Percentiles rank a stretch among this genome's conserved stretches.
Evolutionary conservation across 768 basidiomycete genomes (phyloP).

Genomic region (Rubroboletus satanas): DNA sequence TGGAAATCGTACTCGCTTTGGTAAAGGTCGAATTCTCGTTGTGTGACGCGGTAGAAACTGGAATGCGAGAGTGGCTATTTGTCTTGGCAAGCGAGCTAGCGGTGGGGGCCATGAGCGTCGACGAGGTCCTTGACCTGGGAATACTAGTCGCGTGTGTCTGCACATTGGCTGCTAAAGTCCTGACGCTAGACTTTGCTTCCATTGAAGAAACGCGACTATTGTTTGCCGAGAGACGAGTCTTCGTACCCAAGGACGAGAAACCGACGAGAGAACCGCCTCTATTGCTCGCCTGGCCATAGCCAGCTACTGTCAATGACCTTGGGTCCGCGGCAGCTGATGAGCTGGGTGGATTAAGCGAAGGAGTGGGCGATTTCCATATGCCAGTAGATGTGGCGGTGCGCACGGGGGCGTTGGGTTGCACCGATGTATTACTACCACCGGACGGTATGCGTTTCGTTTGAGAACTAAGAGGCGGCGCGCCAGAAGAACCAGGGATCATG

Average conservation of each 20-base stretch:
- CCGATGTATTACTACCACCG: slow-evolving; percentile 9
- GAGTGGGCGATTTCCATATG: slow-evolving; percentile 19
- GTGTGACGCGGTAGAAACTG: slow-evolving; percentile 15
- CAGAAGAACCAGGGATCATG: slow-evolving; percentile 20
- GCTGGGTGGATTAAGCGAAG: slow-evolving; percentile 11
- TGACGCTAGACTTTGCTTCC: slow-evolving; percentile 25
- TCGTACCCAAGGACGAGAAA: slow-evolving; percentile 40
- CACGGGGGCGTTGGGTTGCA: background rate
- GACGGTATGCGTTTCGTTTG: slow-evolving; percentile 20
- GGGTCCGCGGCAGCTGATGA: slow-evolving; percentile 14
- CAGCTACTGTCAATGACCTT: slow-evolving; percentile 15
- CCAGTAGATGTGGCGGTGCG: slow-evolving; percentile 15
- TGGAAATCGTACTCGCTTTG: slow-evolving; percentile 12
- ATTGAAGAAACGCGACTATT: slow-evolving; percentile 26
- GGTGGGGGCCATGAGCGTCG: slow-evolving; percentile 67
- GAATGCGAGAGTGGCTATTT: slow-evolving; percentile 24
- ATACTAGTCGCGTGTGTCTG: slow-evolving; percentile 10
- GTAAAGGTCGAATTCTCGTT: slow-evolving; percentile 12
- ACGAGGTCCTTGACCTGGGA: slow-evolving; percentile 32
- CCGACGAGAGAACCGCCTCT: slow-evolving; percentile 18
- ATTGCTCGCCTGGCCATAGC: slow-evolving; percentile 14
- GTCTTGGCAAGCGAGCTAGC: slow-evolving; percentile 72
- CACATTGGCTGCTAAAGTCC: slow-evolving; percentile 1
- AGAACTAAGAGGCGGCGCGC: slow-evolving; percentile 14
- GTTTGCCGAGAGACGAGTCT: slow-evolving; percentile 24